Evolutionary conservation across 2,329 filamentous ascomycete species (phyloP).

Genomic region (Fusarium clavum): DNA sequence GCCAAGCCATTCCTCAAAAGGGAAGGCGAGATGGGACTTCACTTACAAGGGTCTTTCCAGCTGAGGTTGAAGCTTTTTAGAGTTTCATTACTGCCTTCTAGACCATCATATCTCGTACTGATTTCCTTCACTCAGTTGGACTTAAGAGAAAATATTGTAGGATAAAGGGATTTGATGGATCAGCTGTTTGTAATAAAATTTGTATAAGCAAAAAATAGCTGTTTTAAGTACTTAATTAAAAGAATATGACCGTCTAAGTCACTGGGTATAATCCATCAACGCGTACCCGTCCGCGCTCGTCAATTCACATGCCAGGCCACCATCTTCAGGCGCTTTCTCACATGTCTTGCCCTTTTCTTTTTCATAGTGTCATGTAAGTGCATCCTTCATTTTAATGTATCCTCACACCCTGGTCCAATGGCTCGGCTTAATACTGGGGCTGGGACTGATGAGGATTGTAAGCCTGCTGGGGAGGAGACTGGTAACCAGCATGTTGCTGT

Average conservation of each 20-base stretch:
- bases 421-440: slow-evolving; percentile 36
- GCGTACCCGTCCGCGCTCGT: slow-evolving; percentile 29
- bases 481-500: slow-evolving; percentile 23
- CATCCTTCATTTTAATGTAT: neutral
- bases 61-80: slow-evolving; percentile 1
- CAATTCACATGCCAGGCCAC: slow-evolving; percentile 7
- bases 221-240: neutral
- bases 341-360: neutral
- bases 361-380: slow-evolving; percentile 16
- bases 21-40: slow-evolving; percentile 8
- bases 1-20: slow-evolving; percentile 5
- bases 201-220: neutral
- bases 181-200: neutral
- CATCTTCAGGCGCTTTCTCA: neutral
- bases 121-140: neutral
- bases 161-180: neutral
- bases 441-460: slow-evolving; percentile 44
- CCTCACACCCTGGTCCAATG: neutral
- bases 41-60: slow-evolving; percentile 15
- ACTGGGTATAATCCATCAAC: slow-evolving; percentile 44
- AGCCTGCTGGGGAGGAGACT: slow-evolving; percentile 39
- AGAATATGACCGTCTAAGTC: slow-evolving; percentile 33
- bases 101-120: neutral
- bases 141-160: neutral
- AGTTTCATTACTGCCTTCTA: slow-evolving; percentile 11